phyloP scores from a whole-genome alignment of 2,329 filamentous ascomycete species.

The Chrysoporthe puriensis region DNA sequence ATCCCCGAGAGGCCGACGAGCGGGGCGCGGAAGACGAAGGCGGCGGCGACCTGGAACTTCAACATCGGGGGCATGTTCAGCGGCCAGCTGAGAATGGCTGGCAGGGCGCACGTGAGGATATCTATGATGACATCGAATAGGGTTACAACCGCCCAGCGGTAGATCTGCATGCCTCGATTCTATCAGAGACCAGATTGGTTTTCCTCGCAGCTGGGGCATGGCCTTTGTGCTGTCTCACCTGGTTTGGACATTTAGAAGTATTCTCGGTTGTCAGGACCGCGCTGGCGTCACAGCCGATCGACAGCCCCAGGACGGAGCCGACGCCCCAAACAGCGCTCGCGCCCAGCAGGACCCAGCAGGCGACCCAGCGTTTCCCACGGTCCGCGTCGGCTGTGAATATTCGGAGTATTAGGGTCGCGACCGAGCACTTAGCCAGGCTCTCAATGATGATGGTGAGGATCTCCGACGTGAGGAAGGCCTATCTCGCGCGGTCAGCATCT shows the following conservation, averaged over 20 bases:
- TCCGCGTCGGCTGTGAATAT: constrained; percentile 15
- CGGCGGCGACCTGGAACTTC: constrained; percentile 31
- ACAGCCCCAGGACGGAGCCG: constrained; percentile 6
- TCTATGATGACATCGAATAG: constrained; percentile 30
- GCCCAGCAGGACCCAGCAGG: not conserved
- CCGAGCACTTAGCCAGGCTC: constrained; percentile 20
- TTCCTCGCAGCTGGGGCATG: not conserved
- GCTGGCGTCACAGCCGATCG: constrained; percentile 5
- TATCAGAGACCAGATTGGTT: not conserved
- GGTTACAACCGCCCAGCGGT: constrained; percentile 29
- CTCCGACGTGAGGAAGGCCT: constrained; percentile 18
- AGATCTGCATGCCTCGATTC: constrained; percentile 3
- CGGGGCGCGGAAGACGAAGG: constrained; percentile 32
- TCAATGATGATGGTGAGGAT: not conserved
- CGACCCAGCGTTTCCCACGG: not conserved
- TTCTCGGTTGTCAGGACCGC: not conserved
- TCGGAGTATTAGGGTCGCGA: constrained; percentile 11
- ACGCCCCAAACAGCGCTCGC: constrained; percentile 4
- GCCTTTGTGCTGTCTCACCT: not conserved
- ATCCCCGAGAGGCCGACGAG: constrained; percentile 28
- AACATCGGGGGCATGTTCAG: constrained; percentile 30
- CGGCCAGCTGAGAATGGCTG: constrained; percentile 25
- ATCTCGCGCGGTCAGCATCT: not conserved
- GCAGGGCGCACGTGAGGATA: constrained; percentile 28
- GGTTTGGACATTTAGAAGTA: constrained; percentile 3